Base-by-base conservation (phyloP, 108 stramenopile genomes). In the Skeletonema grethae region DNA sequence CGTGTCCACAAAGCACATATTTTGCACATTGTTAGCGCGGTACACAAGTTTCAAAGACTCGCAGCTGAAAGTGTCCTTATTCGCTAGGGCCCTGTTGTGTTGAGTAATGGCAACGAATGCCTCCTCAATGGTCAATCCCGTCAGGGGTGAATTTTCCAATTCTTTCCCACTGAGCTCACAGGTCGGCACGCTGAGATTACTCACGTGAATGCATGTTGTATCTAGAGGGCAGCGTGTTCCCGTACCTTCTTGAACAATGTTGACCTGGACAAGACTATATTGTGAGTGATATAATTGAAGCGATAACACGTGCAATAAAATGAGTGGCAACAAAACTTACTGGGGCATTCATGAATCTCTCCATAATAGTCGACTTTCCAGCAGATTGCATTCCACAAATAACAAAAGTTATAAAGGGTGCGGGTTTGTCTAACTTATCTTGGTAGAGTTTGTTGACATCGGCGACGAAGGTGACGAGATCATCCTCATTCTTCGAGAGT, bases 161-260 rank as follows among this genome's bases (percentile, higher is more conserved):
- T 91, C 89, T 24, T 74, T 53, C 18, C 90, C 90, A 63, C 66
- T 64, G 0, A 91, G 77, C 53, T 87, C 85, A 60, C 90, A 91
- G 2, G 50, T 28, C 11, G 90, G 87, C 31, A 70, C 71, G 10
- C 20, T 31, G 9, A 60, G 46, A 8, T 61, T 63, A 41, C 56
- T 63, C 48, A 88, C 90, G 61, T 91, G 88, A 56, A 88, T 87
- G 57, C 90, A 91, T 24, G 90, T 91, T 2, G 86, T 84, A 65
- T 91, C 90, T 30, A 91, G 75, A 15, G 90, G 88, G 70, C 90
- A 91, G 15, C 90, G 69, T 36, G 90, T 91, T 34, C 90, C 90
- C 4, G 90, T 91, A 7, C 90, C 90, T 75, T 87, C 85, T 63
- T 91, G 90, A 3, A 91, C 85, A 36, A 91, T 91, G 75, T 91